phyloP scores from a whole-genome alignment of 768 basidiomycete genomes.

The Russula compacta region DNA sequence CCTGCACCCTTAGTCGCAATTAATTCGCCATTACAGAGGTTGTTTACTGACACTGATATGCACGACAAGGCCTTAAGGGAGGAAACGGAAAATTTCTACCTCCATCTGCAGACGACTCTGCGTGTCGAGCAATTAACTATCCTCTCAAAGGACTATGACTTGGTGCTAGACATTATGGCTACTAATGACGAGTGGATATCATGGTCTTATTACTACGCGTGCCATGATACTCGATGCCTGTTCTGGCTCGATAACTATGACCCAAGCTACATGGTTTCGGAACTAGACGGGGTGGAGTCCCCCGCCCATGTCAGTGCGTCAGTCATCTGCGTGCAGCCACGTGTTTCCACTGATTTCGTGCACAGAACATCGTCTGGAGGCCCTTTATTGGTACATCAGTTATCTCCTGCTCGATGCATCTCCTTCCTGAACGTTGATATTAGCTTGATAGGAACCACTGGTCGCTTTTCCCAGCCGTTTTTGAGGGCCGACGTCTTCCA shows the following conservation, averaged over 20 bases:
- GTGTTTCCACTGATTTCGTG: not conserved
- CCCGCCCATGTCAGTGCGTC: conserved; percentile 13
- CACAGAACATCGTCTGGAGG: conserved; percentile 19
- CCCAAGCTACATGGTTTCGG: conserved; percentile 27
- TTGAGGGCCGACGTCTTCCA: conserved; percentile 4
- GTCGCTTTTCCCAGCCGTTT: conserved; percentile 22
- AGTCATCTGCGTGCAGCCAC: not conserved
- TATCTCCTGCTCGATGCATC: not conserved
- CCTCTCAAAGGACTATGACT: conserved; percentile 20
- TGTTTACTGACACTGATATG: conserved; percentile 47
- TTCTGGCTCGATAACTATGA: conserved; percentile 45
- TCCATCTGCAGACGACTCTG: not conserved
- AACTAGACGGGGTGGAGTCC: not conserved
- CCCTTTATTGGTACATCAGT: conserved; percentile 21
- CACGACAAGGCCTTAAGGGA: conserved; percentile 28
- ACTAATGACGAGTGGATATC: conserved; percentile 26
- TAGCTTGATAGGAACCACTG: conserved; percentile 20
- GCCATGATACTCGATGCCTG: conserved; percentile 35
- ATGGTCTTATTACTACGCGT: conserved; percentile 42
- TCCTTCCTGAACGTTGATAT: not conserved
- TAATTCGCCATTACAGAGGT: conserved; percentile 28
- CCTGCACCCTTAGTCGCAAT: not conserved
- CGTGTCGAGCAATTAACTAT: conserved; percentile 11
- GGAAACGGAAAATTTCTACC: conserved; percentile 28
- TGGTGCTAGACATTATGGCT: conserved; percentile 21